Percentiles rank a stretch among this genome's conserved stretches.
Conservation (phyloP, 371 early-diverging fungal species). For the Cokeromyces recurvatus region DNA sequence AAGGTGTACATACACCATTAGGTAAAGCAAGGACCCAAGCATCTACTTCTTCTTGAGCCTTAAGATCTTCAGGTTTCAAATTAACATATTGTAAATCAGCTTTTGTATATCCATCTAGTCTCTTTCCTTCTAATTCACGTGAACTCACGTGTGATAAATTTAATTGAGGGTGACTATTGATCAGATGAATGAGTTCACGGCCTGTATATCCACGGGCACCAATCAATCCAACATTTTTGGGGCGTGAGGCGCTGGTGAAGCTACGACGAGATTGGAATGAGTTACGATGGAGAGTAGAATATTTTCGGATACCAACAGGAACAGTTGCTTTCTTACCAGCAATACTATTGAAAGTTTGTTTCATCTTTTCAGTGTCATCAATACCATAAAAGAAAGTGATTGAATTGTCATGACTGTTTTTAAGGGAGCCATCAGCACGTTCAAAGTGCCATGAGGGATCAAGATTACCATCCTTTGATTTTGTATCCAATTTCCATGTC, state of each 20-base stretch:
- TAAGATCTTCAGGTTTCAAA: slow-evolving; percentile 70
- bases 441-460: slow-evolving; percentile 87
- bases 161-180: slow-evolving; percentile 81
- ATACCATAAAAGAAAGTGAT: slow-evolving; percentile 93
- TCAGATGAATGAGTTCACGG: slow-evolving; percentile 85
- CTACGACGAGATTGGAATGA: slow-evolving; percentile 39
- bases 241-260: slow-evolving; percentile 43
- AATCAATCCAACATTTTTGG: slow-evolving; percentile 81
- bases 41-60: slow-evolving; percentile 69
- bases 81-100: slow-evolving; percentile 68
- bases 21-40: slow-evolving; percentile 96
- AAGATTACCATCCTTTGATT: slow-evolving; percentile 46
- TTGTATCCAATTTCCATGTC: slow-evolving; percentile 35
- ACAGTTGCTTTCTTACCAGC: neutral
- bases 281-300: slow-evolving; percentile 26
- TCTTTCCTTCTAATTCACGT: slow-evolving; percentile 88
- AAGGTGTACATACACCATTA: slow-evolving; percentile 88
- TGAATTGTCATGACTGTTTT: slow-evolving; percentile 52
- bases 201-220: slow-evolving; percentile 97
- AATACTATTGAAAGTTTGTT: slow-evolving; percentile 28
- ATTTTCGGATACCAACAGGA: slow-evolving; percentile 19
- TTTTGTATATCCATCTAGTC: slow-evolving; percentile 74
- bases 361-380: slow-evolving; percentile 68
- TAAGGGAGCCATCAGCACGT: slow-evolving; percentile 84
- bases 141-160: slow-evolving; percentile 88